Conservation (phyloP, 805 yeast genomes). For the Teunomyces cretensis region DNA sequence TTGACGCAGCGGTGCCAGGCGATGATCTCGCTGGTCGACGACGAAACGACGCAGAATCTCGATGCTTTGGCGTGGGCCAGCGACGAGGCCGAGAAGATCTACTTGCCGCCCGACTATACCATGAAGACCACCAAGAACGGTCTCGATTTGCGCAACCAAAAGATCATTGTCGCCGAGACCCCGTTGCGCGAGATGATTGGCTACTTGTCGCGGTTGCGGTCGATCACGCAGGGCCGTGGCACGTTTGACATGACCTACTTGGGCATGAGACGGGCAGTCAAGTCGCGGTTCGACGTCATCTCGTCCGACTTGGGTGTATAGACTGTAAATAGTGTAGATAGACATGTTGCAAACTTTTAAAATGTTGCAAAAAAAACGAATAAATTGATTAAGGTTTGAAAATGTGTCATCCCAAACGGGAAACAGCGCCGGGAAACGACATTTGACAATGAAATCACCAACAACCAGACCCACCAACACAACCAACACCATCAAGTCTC, state of each 20-base stretch:
- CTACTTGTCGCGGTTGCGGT: conserved; percentile 71
- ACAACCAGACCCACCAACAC: too few relatives aligned
- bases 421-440: too few relatives aligned
- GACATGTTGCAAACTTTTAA: background rate
- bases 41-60: conserved; percentile 43
- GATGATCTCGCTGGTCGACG: conserved; percentile 67
- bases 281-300: conserved; percentile 42
- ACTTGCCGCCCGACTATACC: conserved; percentile 78
- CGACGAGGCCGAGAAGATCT: conserved; percentile 59
- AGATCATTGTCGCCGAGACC: conserved; percentile 71
- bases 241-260: conserved; percentile 74
- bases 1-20: conserved; percentile 78
- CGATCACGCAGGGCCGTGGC: conserved; percentile 88
- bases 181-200: conserved; percentile 92
- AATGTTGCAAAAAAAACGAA: background rate
- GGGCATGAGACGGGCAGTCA: conserved; percentile 68
- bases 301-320: conserved; percentile 13
- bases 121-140: conserved; percentile 23
- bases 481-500: too few relatives aligned
- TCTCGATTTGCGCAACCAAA: conserved; percentile 36
- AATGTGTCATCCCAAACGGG: too few relatives aligned
- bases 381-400: too few relatives aligned
- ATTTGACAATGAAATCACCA: too few relatives aligned
- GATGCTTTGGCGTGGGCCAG: conserved; percentile 48
- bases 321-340: conserved; percentile 9